A percentile compares a stretch with the other conserved stretches of the same genome.
These are phyloP conservation scores for Elsinoe necatrix DNA, from an alignment of 2,329 filamentous ascomycete genomes.

Conservation along the genomic window DNA sequence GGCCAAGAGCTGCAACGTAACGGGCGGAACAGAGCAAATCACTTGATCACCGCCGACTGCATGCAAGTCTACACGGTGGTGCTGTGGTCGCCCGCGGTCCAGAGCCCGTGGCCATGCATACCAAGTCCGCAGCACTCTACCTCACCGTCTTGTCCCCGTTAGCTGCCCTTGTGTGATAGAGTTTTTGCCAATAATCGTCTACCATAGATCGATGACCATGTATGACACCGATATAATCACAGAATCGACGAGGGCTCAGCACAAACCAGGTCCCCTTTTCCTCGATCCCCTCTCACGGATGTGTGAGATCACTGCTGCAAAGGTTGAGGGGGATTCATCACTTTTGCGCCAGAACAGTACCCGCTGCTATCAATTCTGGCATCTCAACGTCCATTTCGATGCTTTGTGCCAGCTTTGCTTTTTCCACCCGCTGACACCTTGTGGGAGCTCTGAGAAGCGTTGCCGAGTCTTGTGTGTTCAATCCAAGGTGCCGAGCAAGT, in stretches of 20 bases:
- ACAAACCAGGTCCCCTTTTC: constrained; percentile 2
- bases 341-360: neutral
- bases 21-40: neutral
- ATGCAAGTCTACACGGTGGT: neutral
- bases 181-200: neutral
- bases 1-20: neutral
- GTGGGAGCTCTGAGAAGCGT: too few relatives aligned
- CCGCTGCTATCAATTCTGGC: too few relatives aligned
- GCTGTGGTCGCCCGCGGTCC: neutral
- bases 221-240: neutral
- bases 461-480: too few relatives aligned
- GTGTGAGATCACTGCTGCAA: neutral
- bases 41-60: neutral
- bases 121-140: neutral
- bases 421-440: too few relatives aligned
- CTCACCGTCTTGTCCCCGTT: neutral
- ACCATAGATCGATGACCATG: neutral
- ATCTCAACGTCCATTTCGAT: too few relatives aligned
- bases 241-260: neutral
- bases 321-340: neutral
- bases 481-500: too few relatives aligned
- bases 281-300: neutral
- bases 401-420: too few relatives aligned
- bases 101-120: neutral
- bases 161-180: neutral